Evolutionary conservation across 163 green algal genomes (phyloP).

Genomic region (Chlorella variabilis): DNA sequence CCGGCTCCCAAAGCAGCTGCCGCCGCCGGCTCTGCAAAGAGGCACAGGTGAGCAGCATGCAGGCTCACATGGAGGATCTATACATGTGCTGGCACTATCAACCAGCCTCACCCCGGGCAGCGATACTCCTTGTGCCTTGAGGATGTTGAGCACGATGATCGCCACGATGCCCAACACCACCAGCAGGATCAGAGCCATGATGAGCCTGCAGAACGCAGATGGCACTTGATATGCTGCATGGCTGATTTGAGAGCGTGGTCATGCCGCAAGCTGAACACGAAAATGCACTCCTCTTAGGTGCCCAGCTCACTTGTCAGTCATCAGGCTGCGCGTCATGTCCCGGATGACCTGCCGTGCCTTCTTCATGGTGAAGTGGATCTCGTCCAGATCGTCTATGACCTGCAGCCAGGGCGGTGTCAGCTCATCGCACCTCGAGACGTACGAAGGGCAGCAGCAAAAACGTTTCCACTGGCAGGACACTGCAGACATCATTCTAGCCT

Average conservation of each 20-base stretch:
- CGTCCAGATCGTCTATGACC: constrained; percentile 85
- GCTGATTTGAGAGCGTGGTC: not conserved
- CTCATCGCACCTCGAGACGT: too few relatives aligned
- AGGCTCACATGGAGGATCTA: not conserved
- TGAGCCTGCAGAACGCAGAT: constrained; percentile 64
- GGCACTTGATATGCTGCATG: not conserved
- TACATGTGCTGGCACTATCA: not conserved
- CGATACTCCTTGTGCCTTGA: constrained; percentile 18
- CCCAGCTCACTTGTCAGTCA: constrained; percentile 91
- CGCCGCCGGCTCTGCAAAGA: constrained; percentile 25
- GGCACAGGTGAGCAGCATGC: not conserved
- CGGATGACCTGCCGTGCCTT: constrained; percentile 83
- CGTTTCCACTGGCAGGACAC: too few relatives aligned
- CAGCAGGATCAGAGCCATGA: constrained; percentile 81
- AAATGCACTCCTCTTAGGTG: too few relatives aligned
- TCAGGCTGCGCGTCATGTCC: constrained; percentile 85
- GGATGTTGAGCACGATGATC: constrained; percentile 81
- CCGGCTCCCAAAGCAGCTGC: constrained; percentile 36
- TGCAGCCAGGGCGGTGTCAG: too few relatives aligned
- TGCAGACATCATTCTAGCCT: too few relatives aligned
- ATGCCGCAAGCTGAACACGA: too few relatives aligned
- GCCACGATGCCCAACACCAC: constrained; percentile 76
- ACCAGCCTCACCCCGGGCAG: not conserved
- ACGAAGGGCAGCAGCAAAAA: too few relatives aligned
- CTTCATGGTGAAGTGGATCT: constrained; percentile 94